Evolutionary conservation across 2,329 filamentous ascomycete species (phyloP).

Genomic region (Dothiorella sarmentorum): DNA sequence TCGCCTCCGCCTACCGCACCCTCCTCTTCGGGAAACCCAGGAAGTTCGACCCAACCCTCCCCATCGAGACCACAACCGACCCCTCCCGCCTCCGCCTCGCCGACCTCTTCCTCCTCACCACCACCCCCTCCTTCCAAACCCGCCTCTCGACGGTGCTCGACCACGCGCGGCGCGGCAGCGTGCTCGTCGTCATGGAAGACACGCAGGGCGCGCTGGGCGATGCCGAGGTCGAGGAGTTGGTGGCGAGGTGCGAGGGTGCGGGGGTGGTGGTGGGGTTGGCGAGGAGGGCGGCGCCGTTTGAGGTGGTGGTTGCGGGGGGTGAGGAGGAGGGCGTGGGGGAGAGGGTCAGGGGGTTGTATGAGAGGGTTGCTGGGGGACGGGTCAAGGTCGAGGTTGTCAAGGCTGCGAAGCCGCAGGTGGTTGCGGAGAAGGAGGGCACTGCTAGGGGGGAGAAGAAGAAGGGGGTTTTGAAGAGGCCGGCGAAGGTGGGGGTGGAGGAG

Average conservation of each 20-base stretch:
- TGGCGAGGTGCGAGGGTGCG: not conserved
- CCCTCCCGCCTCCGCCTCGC: not conserved
- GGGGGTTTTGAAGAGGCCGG: not conserved
- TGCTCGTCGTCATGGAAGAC: not conserved
- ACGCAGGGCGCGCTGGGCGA: not conserved
- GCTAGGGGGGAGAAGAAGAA: not conserved
- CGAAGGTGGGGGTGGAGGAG: not conserved
- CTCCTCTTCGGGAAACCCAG: not conserved
- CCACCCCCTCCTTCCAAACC: not conserved
- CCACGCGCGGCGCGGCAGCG: not conserved
- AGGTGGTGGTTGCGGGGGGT: not conserved
- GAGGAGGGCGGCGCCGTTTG: slow-evolving; percentile 18
- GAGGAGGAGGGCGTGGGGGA: not conserved
- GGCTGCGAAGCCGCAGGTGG: not conserved
- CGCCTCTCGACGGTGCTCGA: not conserved
- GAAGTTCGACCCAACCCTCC: not conserved
- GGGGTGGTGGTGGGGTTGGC: slow-evolving; percentile 1
- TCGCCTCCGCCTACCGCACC: not conserved
- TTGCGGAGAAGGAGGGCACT: not conserved
- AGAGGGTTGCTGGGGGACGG: not conserved
- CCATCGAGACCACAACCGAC: not conserved
- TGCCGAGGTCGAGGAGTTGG: not conserved
- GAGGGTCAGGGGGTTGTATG: not conserved
- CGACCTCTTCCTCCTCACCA: not conserved
- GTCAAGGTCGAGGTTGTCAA: not conserved